phyloP scores from a whole-genome alignment of 768 basidiomycete species.

The Cystoderma amianthinum region DNA sequence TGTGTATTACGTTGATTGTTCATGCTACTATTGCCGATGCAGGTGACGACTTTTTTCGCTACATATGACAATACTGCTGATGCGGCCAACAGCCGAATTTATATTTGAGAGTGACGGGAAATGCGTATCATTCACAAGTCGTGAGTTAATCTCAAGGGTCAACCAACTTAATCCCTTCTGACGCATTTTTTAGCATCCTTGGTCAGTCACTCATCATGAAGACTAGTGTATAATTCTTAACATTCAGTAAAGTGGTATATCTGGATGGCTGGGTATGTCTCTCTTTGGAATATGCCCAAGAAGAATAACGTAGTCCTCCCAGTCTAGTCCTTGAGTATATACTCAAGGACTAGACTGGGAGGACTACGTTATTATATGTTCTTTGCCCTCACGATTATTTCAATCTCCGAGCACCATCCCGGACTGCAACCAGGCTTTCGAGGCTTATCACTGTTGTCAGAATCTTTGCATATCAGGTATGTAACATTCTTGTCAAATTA shows the following conservation, averaged over 20 bases:
- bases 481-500: not conserved
- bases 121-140: slow-evolving; percentile 8
- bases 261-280: slow-evolving; percentile 7
- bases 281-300: not conserved
- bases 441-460: slow-evolving; percentile 3
- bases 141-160: slow-evolving; percentile 4
- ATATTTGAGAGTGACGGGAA: slow-evolving; percentile 7
- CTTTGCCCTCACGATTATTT: slow-evolving; percentile 8
- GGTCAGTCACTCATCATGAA: too few species aligned
- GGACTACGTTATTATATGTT: too few species aligned
- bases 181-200: too few species aligned
- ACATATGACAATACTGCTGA: too few species aligned
- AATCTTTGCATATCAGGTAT: slow-evolving; percentile 9
- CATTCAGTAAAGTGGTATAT: slow-evolving; percentile 11
- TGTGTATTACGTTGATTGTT: slow-evolving; percentile 8
- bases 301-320: not conserved
- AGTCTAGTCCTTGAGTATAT: slow-evolving; percentile 11
- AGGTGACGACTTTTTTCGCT: too few species aligned
- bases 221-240: too few species aligned
- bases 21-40: slow-evolving; percentile 5
- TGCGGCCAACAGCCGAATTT: too few species aligned
- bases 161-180: not conserved
- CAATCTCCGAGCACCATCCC: slow-evolving; percentile 7
- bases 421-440: slow-evolving; percentile 4
- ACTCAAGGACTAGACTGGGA: too few species aligned